Evolutionary conservation across 768 basidiomycete species (phyloP), one percentile per base, ranked within the genome.

Genomic region (Lentinula guzmanii): DNA sequence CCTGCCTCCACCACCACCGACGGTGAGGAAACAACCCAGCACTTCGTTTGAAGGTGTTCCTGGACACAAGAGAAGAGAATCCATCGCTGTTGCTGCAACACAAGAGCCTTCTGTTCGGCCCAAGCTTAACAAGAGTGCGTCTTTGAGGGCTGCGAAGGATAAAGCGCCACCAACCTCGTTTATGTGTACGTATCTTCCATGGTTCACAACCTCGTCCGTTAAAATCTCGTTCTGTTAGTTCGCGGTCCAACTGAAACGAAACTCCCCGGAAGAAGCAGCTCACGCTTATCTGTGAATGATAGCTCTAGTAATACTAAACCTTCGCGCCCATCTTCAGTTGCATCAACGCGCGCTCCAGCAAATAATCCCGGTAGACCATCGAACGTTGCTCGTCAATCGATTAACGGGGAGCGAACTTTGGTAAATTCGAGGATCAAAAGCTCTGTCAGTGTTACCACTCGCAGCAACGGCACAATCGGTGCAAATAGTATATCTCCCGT

Each of bases 1-100:
- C 1, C 74, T 82, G 7, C 73, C 79, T 6, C 71, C 79, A 34
- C 75, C 78, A n/a, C 59, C 66, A 0, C 67, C 76, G 5, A 75
- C 78, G 1, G 76, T 76, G 46, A 77, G 72, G 65, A 76, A 75
- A 60, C 62, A 68, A 33, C 67, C 67, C 62, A 72, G 69, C 43
- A 81, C 79, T 71, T 70, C 71, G 35, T 94, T 93, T 66, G 87
- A 89, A 0, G 90, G 90, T 37, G 86, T 93, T 3, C 91, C 92
- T 5, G 91, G 91, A 0, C 91, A 94, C 68, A 93, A 93, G 73
- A 79, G 91, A 59, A 76, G 87, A 31, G 89, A 91, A 69, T 83
- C 82, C 13, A 86, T 94, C 63, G 71, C 83, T 5, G 92, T 94
- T 8, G 80, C 86, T 16, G 86, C 85, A 42, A 81, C 82, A 13